Percentiles rank a stretch among this genome's conserved stretches.
phyloP scores from a whole-genome alignment of 148 eudicot species.

The Linanthus parryae region DNA sequence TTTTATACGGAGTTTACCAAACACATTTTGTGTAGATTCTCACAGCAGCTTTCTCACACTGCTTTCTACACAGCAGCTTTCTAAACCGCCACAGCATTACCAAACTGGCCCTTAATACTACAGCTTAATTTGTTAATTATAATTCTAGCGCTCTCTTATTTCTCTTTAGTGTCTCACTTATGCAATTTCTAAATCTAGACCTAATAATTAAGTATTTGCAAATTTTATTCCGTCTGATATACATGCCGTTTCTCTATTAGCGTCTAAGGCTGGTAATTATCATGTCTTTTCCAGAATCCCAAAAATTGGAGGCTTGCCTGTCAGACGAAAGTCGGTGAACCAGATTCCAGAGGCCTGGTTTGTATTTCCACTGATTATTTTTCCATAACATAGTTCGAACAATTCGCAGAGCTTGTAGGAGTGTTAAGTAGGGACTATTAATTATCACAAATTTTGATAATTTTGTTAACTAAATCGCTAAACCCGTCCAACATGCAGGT shows the following conservation, averaged over 20 bases:
- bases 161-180: background rate
- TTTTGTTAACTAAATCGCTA: background rate
- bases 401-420: background rate
- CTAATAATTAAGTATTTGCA: too few relatives aligned
- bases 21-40: too few relatives aligned
- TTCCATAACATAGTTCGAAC: background rate
- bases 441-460: background rate
- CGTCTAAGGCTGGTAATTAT: background rate
- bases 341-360: conserved; percentile 82
- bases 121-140: background rate
- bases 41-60: background rate
- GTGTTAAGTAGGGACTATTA: background rate
- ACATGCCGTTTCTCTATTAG: background rate
- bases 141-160: background rate
- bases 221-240: too few relatives aligned
- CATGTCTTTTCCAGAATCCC: conserved; percentile 78
- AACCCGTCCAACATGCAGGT: conserved; percentile 33
- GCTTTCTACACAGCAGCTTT: background rate
- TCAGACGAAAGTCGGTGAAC: conserved; percentile 62
- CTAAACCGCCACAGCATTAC: too few relatives aligned
- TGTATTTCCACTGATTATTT: conserved; percentile 1
- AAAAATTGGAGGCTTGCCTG: conserved; percentile 90
- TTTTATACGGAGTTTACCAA: too few relatives aligned
- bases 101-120: too few relatives aligned
- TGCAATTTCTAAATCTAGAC: too few relatives aligned